Conservation (phyloP, 768 basidiomycete species). For the Pseudohyphozyma bogoriensis region DNA sequence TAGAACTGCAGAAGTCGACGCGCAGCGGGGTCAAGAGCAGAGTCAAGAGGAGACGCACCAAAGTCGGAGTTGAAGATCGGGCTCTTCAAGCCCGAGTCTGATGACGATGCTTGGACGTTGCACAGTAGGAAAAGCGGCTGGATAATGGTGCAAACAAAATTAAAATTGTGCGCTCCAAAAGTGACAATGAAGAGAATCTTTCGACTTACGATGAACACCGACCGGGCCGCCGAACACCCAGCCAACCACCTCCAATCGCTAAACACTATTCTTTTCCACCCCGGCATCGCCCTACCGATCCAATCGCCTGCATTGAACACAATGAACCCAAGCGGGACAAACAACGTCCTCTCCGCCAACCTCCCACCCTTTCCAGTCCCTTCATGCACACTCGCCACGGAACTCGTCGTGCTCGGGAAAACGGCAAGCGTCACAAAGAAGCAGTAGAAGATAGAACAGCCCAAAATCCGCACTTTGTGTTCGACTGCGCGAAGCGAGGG, state of each 20-base stretch:
- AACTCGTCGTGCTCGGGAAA: constrained; percentile 36
- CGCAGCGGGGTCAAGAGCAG: too few relatives aligned
- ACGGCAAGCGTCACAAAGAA: constrained; percentile 36
- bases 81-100: neutral
- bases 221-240: constrained; percentile 11
- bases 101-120: constrained; percentile 26
- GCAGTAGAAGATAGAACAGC: constrained; percentile 36
- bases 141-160: neutral
- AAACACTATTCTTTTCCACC: constrained; percentile 14
- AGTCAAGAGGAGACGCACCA: constrained; percentile 15
- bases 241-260: constrained; percentile 19
- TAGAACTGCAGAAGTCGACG: neutral
- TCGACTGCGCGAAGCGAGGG: constrained; percentile 19
- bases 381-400: constrained; percentile 18
- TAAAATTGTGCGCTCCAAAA: neutral
- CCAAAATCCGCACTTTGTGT: constrained; percentile 35
- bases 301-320: constrained; percentile 32
- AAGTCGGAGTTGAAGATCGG: constrained; percentile 27
- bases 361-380: constrained; percentile 1
- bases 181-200: neutral
- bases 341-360: constrained; percentile 7
- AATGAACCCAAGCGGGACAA: constrained; percentile 33
- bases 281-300: constrained; percentile 30
- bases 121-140: constrained; percentile 34
- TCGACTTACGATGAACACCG: constrained; percentile 31